phyloP scores from a whole-genome alignment of 2,329 filamentous ascomycete species.

The Mariannaea elegans region DNA sequence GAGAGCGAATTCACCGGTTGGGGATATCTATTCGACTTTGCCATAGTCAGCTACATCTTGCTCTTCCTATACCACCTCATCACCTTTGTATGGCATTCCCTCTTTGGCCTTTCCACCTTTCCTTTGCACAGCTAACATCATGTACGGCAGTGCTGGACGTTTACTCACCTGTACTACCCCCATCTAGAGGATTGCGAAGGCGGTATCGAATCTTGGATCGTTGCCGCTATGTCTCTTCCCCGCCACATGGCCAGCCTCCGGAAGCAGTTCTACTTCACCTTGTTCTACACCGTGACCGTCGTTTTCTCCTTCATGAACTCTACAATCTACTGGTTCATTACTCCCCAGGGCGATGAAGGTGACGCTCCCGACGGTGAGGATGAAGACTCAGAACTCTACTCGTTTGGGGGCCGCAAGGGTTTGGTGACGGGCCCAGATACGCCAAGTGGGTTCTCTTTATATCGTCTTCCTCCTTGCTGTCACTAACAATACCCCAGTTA shows the following conservation, averaged over 20 bases:
- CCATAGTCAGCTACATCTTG: conserved; percentile 53
- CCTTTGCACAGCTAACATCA: neutral
- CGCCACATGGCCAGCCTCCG: conserved; percentile 50
- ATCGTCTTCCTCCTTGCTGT: neutral
- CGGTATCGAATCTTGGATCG: conserved; percentile 47
- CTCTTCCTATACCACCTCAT: conserved; percentile 57
- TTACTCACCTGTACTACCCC: conserved; percentile 60
- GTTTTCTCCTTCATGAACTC: conserved; percentile 61
- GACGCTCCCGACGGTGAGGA: neutral
- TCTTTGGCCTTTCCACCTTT: neutral
- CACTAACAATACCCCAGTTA: conserved; percentile 48
- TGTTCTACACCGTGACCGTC: conserved; percentile 58
- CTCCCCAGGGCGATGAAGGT: conserved; percentile 41
- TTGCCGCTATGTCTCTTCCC: conserved; percentile 56
- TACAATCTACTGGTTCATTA: conserved; percentile 59
- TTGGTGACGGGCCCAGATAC: neutral
- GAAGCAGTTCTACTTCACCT: conserved; percentile 57
- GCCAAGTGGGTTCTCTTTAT: conserved; percentile 34
- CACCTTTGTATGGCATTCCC: conserved; percentile 52
- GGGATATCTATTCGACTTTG: conserved; percentile 60
- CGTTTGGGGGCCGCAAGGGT: too few species aligned
- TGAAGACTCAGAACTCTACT: too few species aligned
- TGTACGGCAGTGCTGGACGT: conserved; percentile 56
- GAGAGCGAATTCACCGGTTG: conserved; percentile 50
- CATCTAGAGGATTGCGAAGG: conserved; percentile 49